Evolutionary conservation across 1,284 basidiomycete genomes (phyloP).

Genomic region (Fomitopsis betulina): DNA sequence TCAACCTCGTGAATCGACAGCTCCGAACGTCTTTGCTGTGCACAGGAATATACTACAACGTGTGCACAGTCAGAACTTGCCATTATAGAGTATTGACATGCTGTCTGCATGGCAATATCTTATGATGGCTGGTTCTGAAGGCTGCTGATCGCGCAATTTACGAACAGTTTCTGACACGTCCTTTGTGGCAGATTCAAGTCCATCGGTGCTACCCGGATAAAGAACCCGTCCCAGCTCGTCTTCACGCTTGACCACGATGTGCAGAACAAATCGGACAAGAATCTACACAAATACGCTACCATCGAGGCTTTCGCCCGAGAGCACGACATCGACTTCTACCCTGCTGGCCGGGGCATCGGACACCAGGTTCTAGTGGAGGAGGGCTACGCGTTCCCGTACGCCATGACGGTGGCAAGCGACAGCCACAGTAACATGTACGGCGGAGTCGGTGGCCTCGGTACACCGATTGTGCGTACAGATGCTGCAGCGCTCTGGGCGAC

Average conservation of each 20-base stretch:
- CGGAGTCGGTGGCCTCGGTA: slow-evolving; percentile 95
- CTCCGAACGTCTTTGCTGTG: background rate
- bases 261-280: slow-evolving; percentile 94
- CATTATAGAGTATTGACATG: background rate
- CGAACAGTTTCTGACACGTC: background rate
- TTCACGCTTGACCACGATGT: slow-evolving; percentile 99
- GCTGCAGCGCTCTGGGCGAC: slow-evolving; percentile 98
- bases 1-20: background rate
- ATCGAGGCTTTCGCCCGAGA: slow-evolving; percentile 91
- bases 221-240: slow-evolving; percentile 83
- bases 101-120: too few relatives aligned
- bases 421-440: slow-evolving; percentile 99
- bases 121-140: background rate
- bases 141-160: background rate
- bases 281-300: slow-evolving; percentile 88
- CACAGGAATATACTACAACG: background rate
- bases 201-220: slow-evolving; percentile 86
- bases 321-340: slow-evolving; percentile 93
- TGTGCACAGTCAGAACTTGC: background rate
- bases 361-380: slow-evolving; percentile 96
- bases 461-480: slow-evolving; percentile 92
- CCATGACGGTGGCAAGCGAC: slow-evolving; percentile 93
- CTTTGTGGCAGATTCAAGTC: slow-evolving; percentile 77
- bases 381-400: slow-evolving; percentile 93
- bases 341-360: slow-evolving; percentile 96